Conservation (phyloP, 2,329 filamentous ascomycete species). For the Cyclaneusma minus region DNA sequence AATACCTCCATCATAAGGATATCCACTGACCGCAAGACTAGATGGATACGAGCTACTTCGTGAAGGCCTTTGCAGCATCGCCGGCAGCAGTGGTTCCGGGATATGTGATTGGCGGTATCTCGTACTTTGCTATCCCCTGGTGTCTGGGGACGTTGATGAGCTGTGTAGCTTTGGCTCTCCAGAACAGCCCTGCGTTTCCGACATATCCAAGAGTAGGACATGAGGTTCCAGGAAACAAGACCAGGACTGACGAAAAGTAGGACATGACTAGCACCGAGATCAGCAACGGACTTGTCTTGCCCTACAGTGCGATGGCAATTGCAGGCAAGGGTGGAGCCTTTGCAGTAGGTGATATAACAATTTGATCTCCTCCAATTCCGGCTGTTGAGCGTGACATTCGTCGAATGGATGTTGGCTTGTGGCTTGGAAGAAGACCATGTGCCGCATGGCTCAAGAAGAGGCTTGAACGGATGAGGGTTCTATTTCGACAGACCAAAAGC, state of each 20-base stretch:
- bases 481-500: slow-evolving; percentile 33
- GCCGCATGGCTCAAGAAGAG: no score
- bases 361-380: no score
- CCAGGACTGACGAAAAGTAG: slow-evolving; percentile 24
- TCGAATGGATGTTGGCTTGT: no score
- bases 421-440: no score
- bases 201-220: slow-evolving; percentile 29
- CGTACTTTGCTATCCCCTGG: slow-evolving; percentile 39
- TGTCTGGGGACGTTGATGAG: slow-evolving; percentile 34
- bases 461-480: no score
- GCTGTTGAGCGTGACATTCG: no score
- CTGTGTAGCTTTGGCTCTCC: slow-evolving; percentile 29
- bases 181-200: slow-evolving; percentile 31
- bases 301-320: slow-evolving; percentile 53
- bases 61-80: slow-evolving; percentile 33
- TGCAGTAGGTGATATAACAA: no score
- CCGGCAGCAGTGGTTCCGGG: slow-evolving; percentile 32
- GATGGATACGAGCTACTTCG: slow-evolving; percentile 37
- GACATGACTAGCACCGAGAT: slow-evolving; percentile 43
- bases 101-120: slow-evolving; percentile 33
- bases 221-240: slow-evolving; percentile 1
- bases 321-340: slow-evolving; percentile 56
- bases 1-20: background rate
- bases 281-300: slow-evolving; percentile 51
- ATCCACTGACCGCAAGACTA: slow-evolving; percentile 2